Conservation (phyloP, 2,329 filamentous ascomycete genomes). For the Xylaria sp. region DNA sequence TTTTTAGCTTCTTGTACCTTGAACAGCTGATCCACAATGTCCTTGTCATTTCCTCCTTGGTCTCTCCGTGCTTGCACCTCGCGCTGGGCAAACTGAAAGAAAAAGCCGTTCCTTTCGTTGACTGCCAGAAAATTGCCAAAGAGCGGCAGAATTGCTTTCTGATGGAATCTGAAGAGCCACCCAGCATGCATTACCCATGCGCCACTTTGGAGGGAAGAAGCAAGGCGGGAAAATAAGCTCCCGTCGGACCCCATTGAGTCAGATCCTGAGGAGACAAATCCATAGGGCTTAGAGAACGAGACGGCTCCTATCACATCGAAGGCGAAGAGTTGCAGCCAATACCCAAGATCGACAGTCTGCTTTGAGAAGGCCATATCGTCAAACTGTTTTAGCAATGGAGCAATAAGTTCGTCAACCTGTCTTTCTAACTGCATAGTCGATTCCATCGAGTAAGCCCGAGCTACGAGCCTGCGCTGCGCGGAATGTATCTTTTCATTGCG, state of each 20-base stretch:
- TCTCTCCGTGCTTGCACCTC: slow-evolving; percentile 30
- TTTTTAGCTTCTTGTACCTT: slow-evolving; percentile 25
- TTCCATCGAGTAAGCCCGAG: slow-evolving; percentile 39
- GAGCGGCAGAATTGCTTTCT: slow-evolving; percentile 27
- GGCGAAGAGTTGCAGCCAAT: slow-evolving; percentile 35
- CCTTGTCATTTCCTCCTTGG: slow-evolving; percentile 25
- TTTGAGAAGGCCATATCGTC: slow-evolving; percentile 15
- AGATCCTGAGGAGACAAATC: slow-evolving; percentile 28
- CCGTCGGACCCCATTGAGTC: slow-evolving; percentile 30
- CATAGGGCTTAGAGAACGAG: slow-evolving; percentile 36
- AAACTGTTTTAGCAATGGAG: slow-evolving; percentile 17
- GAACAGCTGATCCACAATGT: slow-evolving; percentile 36
- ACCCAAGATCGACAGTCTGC: slow-evolving; percentile 28
- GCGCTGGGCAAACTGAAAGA: slow-evolving; percentile 31
- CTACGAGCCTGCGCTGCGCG: slow-evolving; percentile 37
- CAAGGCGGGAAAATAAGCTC: slow-evolving; percentile 28
- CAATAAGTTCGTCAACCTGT: slow-evolving; percentile 27
- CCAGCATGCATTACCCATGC: slow-evolving; percentile 30
- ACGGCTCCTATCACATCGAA: slow-evolving; percentile 38
- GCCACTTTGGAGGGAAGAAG: not conserved
- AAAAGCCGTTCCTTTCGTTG: slow-evolving; percentile 39
- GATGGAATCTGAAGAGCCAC: slow-evolving; percentile 28
- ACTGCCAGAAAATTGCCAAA: slow-evolving; percentile 37
- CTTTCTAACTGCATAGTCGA: slow-evolving; percentile 36
- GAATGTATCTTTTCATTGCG: slow-evolving; percentile 37